Evolutionary conservation across 257 asterid species (phyloP).

Genomic region (Cynanchum wilfordii): DNA sequence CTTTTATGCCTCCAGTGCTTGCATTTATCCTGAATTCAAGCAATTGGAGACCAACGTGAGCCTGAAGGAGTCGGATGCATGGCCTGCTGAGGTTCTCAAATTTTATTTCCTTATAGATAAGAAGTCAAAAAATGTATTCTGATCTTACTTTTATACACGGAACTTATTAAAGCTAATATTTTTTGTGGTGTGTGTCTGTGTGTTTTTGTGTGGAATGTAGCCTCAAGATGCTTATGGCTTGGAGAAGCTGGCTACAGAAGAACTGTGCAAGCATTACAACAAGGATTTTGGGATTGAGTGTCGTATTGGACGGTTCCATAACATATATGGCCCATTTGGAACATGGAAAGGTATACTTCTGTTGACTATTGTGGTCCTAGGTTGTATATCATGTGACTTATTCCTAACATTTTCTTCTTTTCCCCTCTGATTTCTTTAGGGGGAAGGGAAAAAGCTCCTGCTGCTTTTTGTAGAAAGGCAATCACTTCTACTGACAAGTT

Average conservation of each 20-base stretch:
- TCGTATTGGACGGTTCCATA: conserved; percentile 89
- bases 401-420: background rate
- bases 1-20: conserved; percentile 92
- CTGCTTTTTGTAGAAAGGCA: conserved; percentile 87
- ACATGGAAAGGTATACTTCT: conserved; percentile 78
- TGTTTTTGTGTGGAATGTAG: conserved; percentile 28
- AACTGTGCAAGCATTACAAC: conserved; percentile 82
- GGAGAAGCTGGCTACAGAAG: conserved; percentile 87
- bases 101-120: background rate
- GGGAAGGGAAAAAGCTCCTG: conserved; percentile 92
- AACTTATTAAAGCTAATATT: background rate
- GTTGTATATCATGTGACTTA: background rate
- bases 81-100: conserved; percentile 86
- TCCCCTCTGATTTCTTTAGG: conserved; percentile 35
- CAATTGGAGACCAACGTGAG: conserved; percentile 88
- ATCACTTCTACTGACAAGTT: conserved; percentile 68
- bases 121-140: background rate
- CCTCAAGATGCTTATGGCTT: conserved; percentile 96
- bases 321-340: conserved; percentile 90
- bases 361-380: background rate
- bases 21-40: conserved; percentile 91
- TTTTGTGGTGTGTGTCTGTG: no score
- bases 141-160: background rate
- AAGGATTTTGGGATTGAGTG: conserved; percentile 96
- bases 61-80: conserved; percentile 90